Evolutionary conservation across 139 green algal genomes (phyloP).

Genomic region (Tetraselmis striata): DNA sequence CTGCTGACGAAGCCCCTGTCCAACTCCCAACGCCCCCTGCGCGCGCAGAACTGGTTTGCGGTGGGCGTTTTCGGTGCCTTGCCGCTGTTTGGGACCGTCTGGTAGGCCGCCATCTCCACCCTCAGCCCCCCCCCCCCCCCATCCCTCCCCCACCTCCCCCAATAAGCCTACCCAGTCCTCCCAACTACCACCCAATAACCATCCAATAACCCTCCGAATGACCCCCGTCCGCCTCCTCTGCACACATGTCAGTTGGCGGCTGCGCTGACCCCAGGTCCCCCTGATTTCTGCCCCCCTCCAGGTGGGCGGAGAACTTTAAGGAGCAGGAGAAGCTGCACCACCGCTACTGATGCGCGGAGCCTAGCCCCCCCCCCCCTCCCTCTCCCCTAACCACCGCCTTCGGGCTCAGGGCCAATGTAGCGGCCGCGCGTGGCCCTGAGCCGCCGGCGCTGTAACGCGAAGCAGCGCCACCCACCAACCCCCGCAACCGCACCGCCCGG

Average conservation of each 20-base stretch:
- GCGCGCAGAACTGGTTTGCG: conserved; percentile 28
- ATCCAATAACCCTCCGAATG: too few relatives aligned
- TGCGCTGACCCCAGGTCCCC: conserved; percentile 19
- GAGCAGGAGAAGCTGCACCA: conserved; percentile 74
- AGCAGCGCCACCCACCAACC: too few relatives aligned
- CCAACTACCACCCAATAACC: too few relatives aligned
- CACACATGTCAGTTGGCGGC: conserved; percentile 17
- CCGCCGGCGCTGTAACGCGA: too few relatives aligned
- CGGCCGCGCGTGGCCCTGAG: too few relatives aligned
- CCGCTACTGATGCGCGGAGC: conserved; percentile 31
- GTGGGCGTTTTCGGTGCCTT: conserved; percentile 12
- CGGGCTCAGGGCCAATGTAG: background rate
- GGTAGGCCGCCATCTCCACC: conserved; percentile 13
- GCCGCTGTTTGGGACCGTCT: conserved; percentile 24
- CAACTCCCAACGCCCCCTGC: background rate
- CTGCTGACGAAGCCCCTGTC: too few relatives aligned
- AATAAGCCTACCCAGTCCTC: too few relatives aligned
- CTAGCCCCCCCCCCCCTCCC: background rate
- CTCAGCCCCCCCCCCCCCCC: too few relatives aligned
- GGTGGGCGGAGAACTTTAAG: conserved; percentile 49
- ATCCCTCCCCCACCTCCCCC: background rate
- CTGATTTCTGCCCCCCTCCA: conserved; percentile 9
- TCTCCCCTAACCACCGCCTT: background rate
- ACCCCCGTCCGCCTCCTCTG: too few relatives aligned
- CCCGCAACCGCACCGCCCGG: too few relatives aligned